Evolutionary conservation across 2,329 filamentous ascomycete genomes (phyloP).

Genomic region (Coniella vitis): DNA sequence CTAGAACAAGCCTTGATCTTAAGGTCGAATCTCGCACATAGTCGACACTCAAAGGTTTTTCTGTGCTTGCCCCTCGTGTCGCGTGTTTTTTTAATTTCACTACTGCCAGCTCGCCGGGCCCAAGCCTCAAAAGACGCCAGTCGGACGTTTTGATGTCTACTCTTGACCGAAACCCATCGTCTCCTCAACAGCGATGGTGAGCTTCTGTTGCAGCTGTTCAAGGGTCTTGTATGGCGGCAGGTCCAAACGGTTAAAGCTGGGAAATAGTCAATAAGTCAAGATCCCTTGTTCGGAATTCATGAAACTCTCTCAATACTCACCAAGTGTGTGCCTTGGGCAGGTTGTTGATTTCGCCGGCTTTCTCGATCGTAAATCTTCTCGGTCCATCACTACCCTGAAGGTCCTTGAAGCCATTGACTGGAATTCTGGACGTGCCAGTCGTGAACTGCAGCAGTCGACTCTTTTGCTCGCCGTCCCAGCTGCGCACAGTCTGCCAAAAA

Average conservation of each 20-base stretch:
- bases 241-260: conserved; percentile 93
- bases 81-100: not conserved
- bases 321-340: conserved; percentile 97
- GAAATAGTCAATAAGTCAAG: not conserved
- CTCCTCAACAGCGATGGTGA: conserved; percentile 96
- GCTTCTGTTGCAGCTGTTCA: conserved; percentile 78
- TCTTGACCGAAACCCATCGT: conserved; percentile 99
- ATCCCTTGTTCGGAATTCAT: not conserved
- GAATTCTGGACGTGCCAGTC: conserved; percentile 94
- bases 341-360: conserved; percentile 84
- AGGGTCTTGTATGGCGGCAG: conserved; percentile 86
- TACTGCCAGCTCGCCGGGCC: no score
- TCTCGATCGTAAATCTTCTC: conserved; percentile 94
- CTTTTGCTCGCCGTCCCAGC: conserved; percentile 98
- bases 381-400: conserved; percentile 94
- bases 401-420: conserved; percentile 99
- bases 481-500: conserved; percentile 97
- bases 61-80: not conserved
- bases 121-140: not conserved
- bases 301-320: conserved; percentile 48
- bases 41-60: not conserved
- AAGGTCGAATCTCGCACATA: not conserved
- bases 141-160: conserved; percentile 38
- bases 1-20: conserved; percentile 11
- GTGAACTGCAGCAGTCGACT: conserved; percentile 93